phyloP scores from a whole-genome alignment of 768 basidiomycete genomes.

The Guyanaporus albipodus region DNA sequence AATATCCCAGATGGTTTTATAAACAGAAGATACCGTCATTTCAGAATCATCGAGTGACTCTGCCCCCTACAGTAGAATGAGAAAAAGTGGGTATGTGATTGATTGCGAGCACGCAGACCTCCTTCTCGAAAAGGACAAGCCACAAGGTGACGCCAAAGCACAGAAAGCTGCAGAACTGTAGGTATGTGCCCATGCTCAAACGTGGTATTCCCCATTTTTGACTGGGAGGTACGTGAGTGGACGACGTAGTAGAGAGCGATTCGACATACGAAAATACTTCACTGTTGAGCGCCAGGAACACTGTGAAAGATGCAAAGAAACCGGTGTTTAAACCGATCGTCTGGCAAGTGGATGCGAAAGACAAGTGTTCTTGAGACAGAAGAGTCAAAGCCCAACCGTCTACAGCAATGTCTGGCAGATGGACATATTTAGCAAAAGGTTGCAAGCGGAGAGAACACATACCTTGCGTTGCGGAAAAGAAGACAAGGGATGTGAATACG shows the following conservation, averaged over 20 bases:
- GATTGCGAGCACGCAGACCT: conserved; percentile 47
- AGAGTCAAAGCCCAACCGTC: conserved; percentile 88
- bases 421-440: conserved; percentile 11
- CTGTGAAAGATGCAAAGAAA: conserved; percentile 94
- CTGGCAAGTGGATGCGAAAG: conserved; percentile 97
- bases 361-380: conserved; percentile 88
- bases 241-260: not conserved
- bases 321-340: conserved; percentile 96
- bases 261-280: conserved; percentile 76
- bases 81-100: not conserved
- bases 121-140: conserved; percentile 83
- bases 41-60: conserved; percentile 71
- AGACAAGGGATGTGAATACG: conserved; percentile 84
- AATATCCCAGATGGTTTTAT: conserved; percentile 93
- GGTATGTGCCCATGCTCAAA: conserved; percentile 70
- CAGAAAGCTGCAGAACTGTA: conserved; percentile 80
- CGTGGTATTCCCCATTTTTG: conserved; percentile 74
- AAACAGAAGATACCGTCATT: conserved; percentile 87
- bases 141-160: conserved; percentile 86
- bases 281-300: conserved; percentile 95
- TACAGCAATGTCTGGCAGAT: conserved; percentile 82
- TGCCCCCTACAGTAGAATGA: conserved; percentile 52
- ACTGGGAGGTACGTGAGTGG: conserved; percentile 34
- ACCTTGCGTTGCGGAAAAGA: conserved; percentile 98
- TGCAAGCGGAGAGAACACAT: conserved; percentile 13